A percentile compares a stretch with the other conserved stretches of the same genome.
phyloP scores from a whole-genome alignment of 2,329 filamentous ascomycete genomes.

The Pseudopyrenochaeta lycopersici region DNA sequence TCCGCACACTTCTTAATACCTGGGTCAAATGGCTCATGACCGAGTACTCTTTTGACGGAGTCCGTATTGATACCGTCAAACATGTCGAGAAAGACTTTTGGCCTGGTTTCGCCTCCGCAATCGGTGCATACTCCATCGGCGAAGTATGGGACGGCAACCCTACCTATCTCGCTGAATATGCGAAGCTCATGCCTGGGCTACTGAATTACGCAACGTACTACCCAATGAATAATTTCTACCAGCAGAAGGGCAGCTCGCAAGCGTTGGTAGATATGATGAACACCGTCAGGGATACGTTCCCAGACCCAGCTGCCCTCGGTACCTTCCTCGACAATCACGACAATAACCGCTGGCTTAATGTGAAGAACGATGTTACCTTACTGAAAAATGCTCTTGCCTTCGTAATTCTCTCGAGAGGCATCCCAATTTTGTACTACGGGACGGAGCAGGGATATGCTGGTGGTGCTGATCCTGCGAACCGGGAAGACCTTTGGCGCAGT shows the following conservation, averaged over 20 bases:
- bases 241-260: constrained; percentile 41
- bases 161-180: constrained; percentile 62
- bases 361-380: constrained; percentile 46
- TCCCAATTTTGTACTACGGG: constrained; percentile 53
- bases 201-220: constrained; percentile 67
- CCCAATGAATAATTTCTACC: constrained; percentile 48
- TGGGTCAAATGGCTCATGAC: constrained; percentile 44
- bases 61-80: constrained; percentile 70
- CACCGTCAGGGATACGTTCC: constrained; percentile 39
- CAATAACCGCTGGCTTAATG: constrained; percentile 47
- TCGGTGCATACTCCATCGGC: constrained; percentile 68
- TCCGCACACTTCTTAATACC: constrained; percentile 33
- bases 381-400: constrained; percentile 52
- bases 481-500: constrained; percentile 53
- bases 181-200: constrained; percentile 64
- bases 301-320: constrained; percentile 47
- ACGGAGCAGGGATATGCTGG: constrained; percentile 50
- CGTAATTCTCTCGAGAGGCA: constrained; percentile 48
- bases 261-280: constrained; percentile 48
- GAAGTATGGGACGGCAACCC: constrained; percentile 67
- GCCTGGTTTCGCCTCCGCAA: constrained; percentile 61
- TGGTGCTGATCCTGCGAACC: constrained; percentile 49
- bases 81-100: constrained; percentile 69
- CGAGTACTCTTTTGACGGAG: constrained; percentile 57
- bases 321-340: constrained; percentile 54